Conservation (phyloP, 2,329 filamentous ascomycete genomes). For the Leptographium wingfieldii region DNA sequence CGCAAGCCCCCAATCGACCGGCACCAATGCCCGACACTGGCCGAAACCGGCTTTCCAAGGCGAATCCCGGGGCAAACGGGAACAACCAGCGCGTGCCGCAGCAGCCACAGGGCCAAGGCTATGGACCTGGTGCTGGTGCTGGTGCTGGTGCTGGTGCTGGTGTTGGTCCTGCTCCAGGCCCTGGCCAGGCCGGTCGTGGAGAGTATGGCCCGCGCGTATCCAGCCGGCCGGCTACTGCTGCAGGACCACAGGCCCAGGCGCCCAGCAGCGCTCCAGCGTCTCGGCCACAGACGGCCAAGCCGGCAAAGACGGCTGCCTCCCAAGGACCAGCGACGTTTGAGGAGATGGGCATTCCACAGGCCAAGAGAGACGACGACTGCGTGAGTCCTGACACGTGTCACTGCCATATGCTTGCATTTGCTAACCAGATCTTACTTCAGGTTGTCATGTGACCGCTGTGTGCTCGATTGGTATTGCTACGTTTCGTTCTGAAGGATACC, state of each 20-base stretch:
- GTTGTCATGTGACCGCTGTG: not conserved
- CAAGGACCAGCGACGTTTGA: constrained; percentile 94
- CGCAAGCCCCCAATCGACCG: not conserved
- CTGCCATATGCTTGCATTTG: not conserved
- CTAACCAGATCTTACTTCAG: not conserved
- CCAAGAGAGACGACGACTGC: constrained; percentile 79
- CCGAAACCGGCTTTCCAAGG: constrained; percentile 27
- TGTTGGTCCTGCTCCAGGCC: constrained; percentile 5
- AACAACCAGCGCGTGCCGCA: not conserved
- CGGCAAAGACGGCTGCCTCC: constrained; percentile 16
- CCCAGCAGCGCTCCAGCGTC: not conserved
- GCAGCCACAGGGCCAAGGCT: not conserved
- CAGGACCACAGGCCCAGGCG: not conserved
- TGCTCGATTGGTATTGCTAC: not conserved
- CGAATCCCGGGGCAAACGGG: constrained; percentile 12
- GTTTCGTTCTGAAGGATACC: not conserved
- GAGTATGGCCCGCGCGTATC: constrained; percentile 27
- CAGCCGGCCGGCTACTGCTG: constrained; percentile 19
- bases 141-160: not conserved
- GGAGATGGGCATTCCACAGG: constrained; percentile 88
- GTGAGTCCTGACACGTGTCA: constrained; percentile 39
- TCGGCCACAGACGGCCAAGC: not conserved
- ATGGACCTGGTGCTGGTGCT: not conserved
- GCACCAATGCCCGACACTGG: constrained; percentile 15
- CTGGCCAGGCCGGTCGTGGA: constrained; percentile 18